Base-by-base conservation (phyloP, 495 filamentous ascomycete species). In the Xylaria nigripes region DNA sequence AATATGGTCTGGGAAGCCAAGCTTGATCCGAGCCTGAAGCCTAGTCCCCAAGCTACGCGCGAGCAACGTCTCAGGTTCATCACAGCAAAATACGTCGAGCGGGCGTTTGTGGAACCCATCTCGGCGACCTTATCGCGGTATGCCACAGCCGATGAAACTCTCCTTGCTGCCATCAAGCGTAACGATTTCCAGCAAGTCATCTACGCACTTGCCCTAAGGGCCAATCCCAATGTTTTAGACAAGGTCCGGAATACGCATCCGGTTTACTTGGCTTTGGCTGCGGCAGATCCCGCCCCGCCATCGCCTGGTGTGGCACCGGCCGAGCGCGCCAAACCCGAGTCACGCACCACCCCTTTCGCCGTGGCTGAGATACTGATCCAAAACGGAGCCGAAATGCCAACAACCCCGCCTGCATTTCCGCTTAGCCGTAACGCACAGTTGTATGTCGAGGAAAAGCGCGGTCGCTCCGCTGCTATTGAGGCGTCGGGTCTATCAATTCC, bases 1-100 rank as follows among this genome's bases (percentile, higher is more conserved):
- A 99, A 99, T 65, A 90, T 93, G 84, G 77, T 99, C 15, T 99
- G 89, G 86, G 93, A 99, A 71, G 86, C 90, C 22, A 91, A 71
- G 47, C 74, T 96, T 21, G 87, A 94, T 56, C 79, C 78, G 19
- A 67, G 72, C 21, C 66, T 76, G 29, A 96, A 93, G 61, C 92
- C 89, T 7, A 69, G 73, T 4, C 76, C 86, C 2, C 79, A 81
- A 44, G 87, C 94, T 9, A 90, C 85, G 3, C 81, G 93, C 23
- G 93, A 99, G 61, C 87, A 93, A 64, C 79, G 93, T 16, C 76
- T 97, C 12, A 86, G 79, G 57, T 99, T 96, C 65, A 97, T 99
- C 64, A 96, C 88, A 5, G 79, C 85, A 34, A 99, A 99, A 70
- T 99, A 99, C 60, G 87, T 87, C 29, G 86, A 96, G 6, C 76